Evolutionary conservation across 108 stramenopile species (phyloP).

Genomic region (Cyclostephanos tholiformis): DNA sequence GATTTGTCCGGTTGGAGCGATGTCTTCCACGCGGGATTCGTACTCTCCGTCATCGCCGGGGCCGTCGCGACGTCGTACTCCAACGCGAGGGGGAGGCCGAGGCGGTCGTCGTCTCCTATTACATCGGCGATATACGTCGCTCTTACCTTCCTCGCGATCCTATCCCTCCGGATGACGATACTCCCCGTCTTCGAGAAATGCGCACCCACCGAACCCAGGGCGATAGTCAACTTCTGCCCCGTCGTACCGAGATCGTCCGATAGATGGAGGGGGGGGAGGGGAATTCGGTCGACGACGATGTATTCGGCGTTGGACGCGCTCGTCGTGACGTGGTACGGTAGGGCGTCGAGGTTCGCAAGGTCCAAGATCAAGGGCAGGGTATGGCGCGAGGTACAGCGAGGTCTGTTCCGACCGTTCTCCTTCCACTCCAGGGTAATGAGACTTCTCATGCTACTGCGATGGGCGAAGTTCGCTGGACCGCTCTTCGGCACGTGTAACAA

Average conservation of each 20-base stretch:
- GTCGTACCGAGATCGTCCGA: not conserved
- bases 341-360: slow-evolving; percentile 11
- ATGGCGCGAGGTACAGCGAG: slow-evolving; percentile 24
- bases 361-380: slow-evolving; percentile 27
- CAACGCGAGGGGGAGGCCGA: not conserved
- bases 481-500: slow-evolving; percentile 71
- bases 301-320: slow-evolving; percentile 37
- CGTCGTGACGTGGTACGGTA: slow-evolving; percentile 12
- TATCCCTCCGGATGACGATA: slow-evolving; percentile 11
- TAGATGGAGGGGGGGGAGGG: not conserved
- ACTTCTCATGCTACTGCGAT: slow-evolving; percentile 46
- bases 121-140: not conserved
- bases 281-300: not conserved
- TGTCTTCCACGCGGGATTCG: slow-evolving; percentile 18
- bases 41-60: slow-evolving; percentile 1
- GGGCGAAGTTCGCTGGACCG: slow-evolving; percentile 69
- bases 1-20: slow-evolving; percentile 1
- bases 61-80: not conserved
- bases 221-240: slow-evolving; percentile 15
- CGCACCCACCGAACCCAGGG: not conserved
- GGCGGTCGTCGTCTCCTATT: not conserved
- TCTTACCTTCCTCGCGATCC: not conserved
- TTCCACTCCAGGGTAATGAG: slow-evolving; percentile 30
- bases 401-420: slow-evolving; percentile 37
- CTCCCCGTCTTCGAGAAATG: slow-evolving; percentile 35